Evolutionary conservation across 202 grass and related monocot genomes (phyloP), one percentile per base, ranked within the genome.

Genomic region (Carex arenaria): DNA sequence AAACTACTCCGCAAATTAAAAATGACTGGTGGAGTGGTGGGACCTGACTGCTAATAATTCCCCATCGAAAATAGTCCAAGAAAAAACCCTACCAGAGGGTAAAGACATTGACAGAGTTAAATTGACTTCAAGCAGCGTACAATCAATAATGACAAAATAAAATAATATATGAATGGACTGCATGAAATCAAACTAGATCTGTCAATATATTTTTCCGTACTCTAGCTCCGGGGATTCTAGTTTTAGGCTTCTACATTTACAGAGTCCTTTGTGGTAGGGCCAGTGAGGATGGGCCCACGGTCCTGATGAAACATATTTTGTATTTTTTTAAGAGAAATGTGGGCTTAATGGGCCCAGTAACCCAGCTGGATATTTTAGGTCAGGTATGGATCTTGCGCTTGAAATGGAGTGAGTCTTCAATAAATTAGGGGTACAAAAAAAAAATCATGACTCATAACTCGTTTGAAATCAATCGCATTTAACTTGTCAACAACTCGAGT

Each of bases 331-430:
- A 40, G 6, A 45, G 54, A n/a, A 63, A 80, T 38, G 32, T 62
- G 76, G 76, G 34, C 77, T 42, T 36, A 82, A 47, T 65, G 79
- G 79, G 38, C 77, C 77, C 55, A 23, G 36, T 42, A 42, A 4
- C 47, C 32, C 56, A 80, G 77, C 77, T 63, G 56, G 56, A 23
- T 80, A 14, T 54, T 63, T 80, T 22, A 63, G 77, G 55, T 42
- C 2, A 18, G 22, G 5, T 73, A 19, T 73, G 40, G 40, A 11
- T 62, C 76, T 62, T 20, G 52, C 54, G 28, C n/a, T 79, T 52
- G 38, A 66, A 64, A 81, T 81, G 79, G 30, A 47, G 34, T 32
- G 31, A 32, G 34, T 36, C 34, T 4, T 36, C 34, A 36, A 26
- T 26, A 26, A 26, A 26, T 26, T 1, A 26, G 26, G 26, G 26